A percentile compares a stretch with the other conserved stretches of the same genome.
Evolutionary conservation across 805 yeast species (phyloP).

Genomic region (Tetrapisispora fleetii): DNA sequence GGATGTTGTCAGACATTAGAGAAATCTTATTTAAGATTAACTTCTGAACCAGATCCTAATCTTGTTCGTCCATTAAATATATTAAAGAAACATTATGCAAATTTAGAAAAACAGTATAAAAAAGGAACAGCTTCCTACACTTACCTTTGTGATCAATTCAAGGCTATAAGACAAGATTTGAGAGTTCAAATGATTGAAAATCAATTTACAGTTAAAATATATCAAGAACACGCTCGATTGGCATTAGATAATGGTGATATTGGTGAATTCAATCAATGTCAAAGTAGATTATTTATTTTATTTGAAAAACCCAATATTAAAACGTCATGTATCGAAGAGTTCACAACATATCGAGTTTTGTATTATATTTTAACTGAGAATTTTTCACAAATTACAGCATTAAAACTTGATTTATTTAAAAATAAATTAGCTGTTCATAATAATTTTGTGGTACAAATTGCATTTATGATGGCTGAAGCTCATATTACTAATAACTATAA

Average conservation of each 20-base stretch:
- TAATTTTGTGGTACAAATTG: slow-evolving; percentile 16
- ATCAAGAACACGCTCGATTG: slow-evolving; percentile 79
- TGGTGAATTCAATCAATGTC: slow-evolving; percentile 95
- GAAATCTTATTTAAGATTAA: slow-evolving; percentile 70
- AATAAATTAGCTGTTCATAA: slow-evolving; percentile 10
- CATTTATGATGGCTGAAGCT: slow-evolving; percentile 27
- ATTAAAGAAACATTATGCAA: slow-evolving; percentile 46
- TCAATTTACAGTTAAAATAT: slow-evolving; percentile 66
- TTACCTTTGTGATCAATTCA: slow-evolving; percentile 81
- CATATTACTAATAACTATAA: slow-evolving; percentile 41
- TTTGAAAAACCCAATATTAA: slow-evolving; percentile 38
- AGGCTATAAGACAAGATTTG: slow-evolving; percentile 85
- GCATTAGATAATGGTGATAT: slow-evolving; percentile 76
- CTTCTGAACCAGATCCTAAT: slow-evolving; percentile 85
- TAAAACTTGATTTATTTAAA: slow-evolving; percentile 14
- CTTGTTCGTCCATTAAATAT: slow-evolving; percentile 65
- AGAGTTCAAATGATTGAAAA: slow-evolving; percentile 82
- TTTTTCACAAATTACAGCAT: slow-evolving; percentile 23
- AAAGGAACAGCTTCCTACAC: slow-evolving; percentile 48
- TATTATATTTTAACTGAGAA: slow-evolving; percentile 70
- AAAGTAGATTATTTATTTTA: slow-evolving; percentile 60
- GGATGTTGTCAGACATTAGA: slow-evolving; percentile 64
- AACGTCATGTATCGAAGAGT: slow-evolving; percentile 43
- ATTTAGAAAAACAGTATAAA: slow-evolving; percentile 44
- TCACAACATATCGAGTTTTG: slow-evolving; percentile 59